Evolutionary conservation across 306 rosid species (phyloP), one percentile per base, ranked within the genome.

Genomic region (Dalbergia oliveri): DNA sequence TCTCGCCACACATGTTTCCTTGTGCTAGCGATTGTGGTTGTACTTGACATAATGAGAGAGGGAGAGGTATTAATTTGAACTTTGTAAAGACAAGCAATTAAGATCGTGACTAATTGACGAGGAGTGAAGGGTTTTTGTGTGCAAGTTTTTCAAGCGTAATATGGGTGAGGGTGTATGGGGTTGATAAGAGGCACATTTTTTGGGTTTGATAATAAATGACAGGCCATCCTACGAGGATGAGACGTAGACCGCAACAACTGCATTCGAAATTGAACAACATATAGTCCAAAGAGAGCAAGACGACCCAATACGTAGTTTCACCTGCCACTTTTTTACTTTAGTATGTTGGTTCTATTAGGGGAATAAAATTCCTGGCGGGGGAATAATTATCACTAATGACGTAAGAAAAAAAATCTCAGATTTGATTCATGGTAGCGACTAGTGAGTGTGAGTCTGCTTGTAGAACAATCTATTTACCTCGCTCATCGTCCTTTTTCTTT

Each of bases 1-100:
- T 56, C 15, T 37, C 56, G 79, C 94, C 93, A 82, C 15, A 86
- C 4, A 4, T 79, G 49, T 19, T 65, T 11, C 1, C 84, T 72
- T 58, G 84, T 63, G 47, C 6, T 80, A 10, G 63, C 7, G n/a
- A 72, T 77, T 14, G 77, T 54, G 81, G 84, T 47, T 81, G 84
- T 44, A 56, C 26, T 11, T 44, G 87, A 69, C 88, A 83, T 76
- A 9, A 8, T 64, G 39, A 59, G 59, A 26, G 31, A 26, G 31
- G 31, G 31, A 26, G 31, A 26, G 31, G 31, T 26, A 26, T 26
- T 26, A 26, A 26, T 26, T 26, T 26, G 31, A 2, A 26, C 31
- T 69, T 34, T 47, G 73, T n/a, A 39, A 44, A 43, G 26, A 39
- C 62, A 61, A 66, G 33, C 45, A 66, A 11, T 47, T 47, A 14